Base-by-base conservation (phyloP, 352 stramenopile genomes). In the Phytophthora cajani region DNA sequence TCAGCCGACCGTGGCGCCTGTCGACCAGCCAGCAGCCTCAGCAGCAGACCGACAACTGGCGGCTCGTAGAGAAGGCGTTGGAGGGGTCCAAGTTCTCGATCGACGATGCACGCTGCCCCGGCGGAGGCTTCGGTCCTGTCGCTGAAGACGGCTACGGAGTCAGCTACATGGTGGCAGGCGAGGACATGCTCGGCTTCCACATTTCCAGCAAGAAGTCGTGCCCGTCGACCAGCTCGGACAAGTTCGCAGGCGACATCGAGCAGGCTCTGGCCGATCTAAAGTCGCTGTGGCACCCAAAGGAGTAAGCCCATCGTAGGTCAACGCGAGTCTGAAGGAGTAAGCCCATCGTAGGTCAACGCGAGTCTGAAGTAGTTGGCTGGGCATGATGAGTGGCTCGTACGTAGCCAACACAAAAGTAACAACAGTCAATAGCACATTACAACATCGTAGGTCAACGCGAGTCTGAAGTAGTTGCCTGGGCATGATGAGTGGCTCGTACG, bases 21-120 rank as follows among this genome's bases (percentile, higher is more conserved):
- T 97, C 89, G 58, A 97, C 92, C 32, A 95, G 85, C 62, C 92
- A 97, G 75, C 91, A 97, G 76, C 91, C 92, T 5, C 90, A 97
- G 78, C 80, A 95, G 66, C 92, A 97, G 67, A 97, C 92, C 7
- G 69, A 84, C 51, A 88, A 95, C 64, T 95, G 91, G 85, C 84
- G 80, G 25, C 55, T 81, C 1, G 82, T 97, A 9, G 79, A 88
- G 52, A 90, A 96, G 64, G 74, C 81, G 5, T 67, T 94, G 0
- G 61, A 88, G 33, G 83, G 80, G 38, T 72, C 81, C 5, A 77
- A 84, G 64, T 93, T 75, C 51, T 79, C 78, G 1, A 71, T 89
- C 14, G 78, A 91, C 25, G 82, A 91, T 68, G 76, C 70, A 19
- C 75, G 84, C 19, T 96, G 85, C 25, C 92, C 90, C 1, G 92